Base-by-base conservation (phyloP, 2,329 filamentous ascomycete species). In the Chaetomium globosum region DNA sequence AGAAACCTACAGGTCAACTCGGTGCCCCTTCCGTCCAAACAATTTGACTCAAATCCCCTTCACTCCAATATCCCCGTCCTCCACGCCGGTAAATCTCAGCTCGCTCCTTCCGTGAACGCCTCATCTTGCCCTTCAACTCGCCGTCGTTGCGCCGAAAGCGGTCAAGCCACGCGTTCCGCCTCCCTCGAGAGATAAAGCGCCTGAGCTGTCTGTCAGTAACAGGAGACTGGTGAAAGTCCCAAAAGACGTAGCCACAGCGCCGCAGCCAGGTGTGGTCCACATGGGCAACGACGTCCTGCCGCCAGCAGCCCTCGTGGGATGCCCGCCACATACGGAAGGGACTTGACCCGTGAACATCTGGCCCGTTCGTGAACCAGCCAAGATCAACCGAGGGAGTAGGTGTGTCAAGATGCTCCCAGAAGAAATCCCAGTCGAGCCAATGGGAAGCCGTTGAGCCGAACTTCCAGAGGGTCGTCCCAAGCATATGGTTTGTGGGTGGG, bases 61-160 rank as follows among this genome's bases (percentile, higher is more conserved):
- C 36, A 16, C 36, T 46, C 59, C 59, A 61, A 30, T 61, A 54
- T 4, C 59, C 59, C 7, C 59, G n/a, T 6, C 59, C 59, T 19
- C 59, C 59, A 7, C 31, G 31, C n/a, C 21, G 46, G 19, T 53
- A 61, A 19, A 61, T 61, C 8, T 28, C 49, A 1, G 13, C 26
- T 16, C 59, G 31, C n/a, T 54, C 59, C 59, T 16, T 43, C 16
- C 59, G 23, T 16, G 49, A 54, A 4, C 28, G 19, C 7, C 23
- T 43, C 30, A 39, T 49, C 23, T 43, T 53, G 3, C 26, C 1
- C 30, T 53, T 61, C 23, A 28, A 19, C 8, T 39, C 48, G 10
- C 16, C 9, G 12, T 61, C 59, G 8, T 43, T 39, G 19, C 31
- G 30, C 7, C 59, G 30, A 53, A 61, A 61, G 21, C 9, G n/a